Evolutionary conservation across 164 flowering plant species (phyloP), one percentile per base, ranked within the genome.

Genomic region (Annona cherimola): DNA sequence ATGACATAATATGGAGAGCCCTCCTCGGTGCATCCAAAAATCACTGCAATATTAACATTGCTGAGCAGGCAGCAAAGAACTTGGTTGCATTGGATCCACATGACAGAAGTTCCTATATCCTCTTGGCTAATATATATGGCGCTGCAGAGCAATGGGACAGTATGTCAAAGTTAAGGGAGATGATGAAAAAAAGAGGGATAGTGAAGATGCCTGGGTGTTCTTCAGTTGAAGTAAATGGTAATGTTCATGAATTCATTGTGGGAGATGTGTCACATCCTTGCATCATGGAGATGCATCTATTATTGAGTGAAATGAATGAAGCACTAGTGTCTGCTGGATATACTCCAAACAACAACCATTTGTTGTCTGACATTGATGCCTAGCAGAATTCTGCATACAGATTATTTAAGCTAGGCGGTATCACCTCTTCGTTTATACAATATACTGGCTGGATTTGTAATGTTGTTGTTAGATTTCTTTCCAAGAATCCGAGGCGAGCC

Each of bases 1-100:
- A 73, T 68, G 76, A 45, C 60, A 46, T 73, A 2, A 16, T 73
- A 59, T 73, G 76, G 76, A 73, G 66, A 43, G 71, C 76, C 11
- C 71, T 73, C 11, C 71, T 73, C 26, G 66, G 71, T 59, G 71
- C 71, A 12, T 44, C 65, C 18, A 67, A 65, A 45, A 73, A 43
- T 16, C 76, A 67, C 8, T 45, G 71, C 26, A 67, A 68, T 35
- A 43, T 73, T 57, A 61, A 67, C 11, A 67, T 73, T 35, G 76
- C 71, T 7, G 71, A 73, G 66, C 59, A 35, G 42, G 76, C 76
- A n/a, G 76, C 76, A 11, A 73, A 73, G 20, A 12, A 45, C 42
- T 18, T 73, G 44, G 16, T 73, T 59, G 70, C 67, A n/a, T 61
- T 73, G 66, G 76, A 67, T 20, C 71, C 76, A 3, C 35, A 45